Evolutionary conservation across 2,329 filamentous ascomycete genomes (phyloP), one percentile per base, ranked within the genome.

Genomic region (Cordyceps javanica): DNA sequence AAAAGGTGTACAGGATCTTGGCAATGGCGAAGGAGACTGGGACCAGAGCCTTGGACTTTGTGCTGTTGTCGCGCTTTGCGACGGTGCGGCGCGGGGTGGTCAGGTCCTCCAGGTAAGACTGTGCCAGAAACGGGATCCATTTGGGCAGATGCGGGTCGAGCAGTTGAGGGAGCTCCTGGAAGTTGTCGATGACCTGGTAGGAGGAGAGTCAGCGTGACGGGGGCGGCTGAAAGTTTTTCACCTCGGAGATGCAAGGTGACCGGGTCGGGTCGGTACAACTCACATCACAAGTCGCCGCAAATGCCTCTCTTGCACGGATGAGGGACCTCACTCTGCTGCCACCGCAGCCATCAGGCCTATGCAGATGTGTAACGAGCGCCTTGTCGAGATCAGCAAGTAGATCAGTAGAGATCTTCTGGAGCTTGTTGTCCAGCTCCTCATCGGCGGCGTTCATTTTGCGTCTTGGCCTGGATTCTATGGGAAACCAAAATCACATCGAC

Each of bases 111-210:
- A 96, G 75, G 66, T 93, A 95, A 19, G 89, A 87, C 66, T 87
- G 81, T 26, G 90, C 85, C 36, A 97, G 78, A 41, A 82, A 76
- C 25, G 90, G 87, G 51, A 97, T 78, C 71, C 95, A 85, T 62
- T 75, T 80, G 52, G 88, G 85, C 42, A 99, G 79, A 70, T 93
- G 83, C 10, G 90, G 84, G 72, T 99, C 94, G 26, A 99, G 82
- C 39, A 97, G 81, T 70, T 99, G 94, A 19, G 94, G 94, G 63
- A 95, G 87, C 76, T 97, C 92, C 77, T 97, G 93, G 65, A 97
- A 99, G 2, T 89, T 86, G 64, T 97, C 91, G 51, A 99, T 83
- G 5, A 82, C 70, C 77, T 80, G 34, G 38, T n/a, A 9, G 76
- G 45, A 58, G 60, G 25, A 39, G 10, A 16, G 62, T 28, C 64